These are phyloP conservation scores for Tuber magnatum DNA, from an alignment of 495 filamentous ascomycete genomes.

Conservation along the genomic window DNA sequence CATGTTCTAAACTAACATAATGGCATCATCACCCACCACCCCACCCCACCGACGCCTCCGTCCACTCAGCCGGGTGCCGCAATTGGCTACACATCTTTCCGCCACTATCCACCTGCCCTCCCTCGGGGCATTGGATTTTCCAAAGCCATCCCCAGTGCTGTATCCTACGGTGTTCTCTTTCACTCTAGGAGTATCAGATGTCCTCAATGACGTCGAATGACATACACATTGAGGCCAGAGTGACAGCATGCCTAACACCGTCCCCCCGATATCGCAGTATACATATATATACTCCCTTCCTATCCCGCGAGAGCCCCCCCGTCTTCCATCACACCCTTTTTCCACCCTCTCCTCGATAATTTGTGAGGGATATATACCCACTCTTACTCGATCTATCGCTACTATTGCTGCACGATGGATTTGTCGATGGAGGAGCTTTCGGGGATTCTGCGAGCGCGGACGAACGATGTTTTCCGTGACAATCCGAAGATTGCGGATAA, in stretches of 20 bases:
- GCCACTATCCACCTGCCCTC: background rate
- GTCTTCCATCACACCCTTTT: background rate
- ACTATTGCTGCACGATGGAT: background rate
- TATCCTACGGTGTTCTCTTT: background rate
- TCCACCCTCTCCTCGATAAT: background rate
- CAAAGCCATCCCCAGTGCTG: background rate
- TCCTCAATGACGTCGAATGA: background rate
- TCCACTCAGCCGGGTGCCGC: background rate
- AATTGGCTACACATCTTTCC: background rate
- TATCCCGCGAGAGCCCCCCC: background rate
- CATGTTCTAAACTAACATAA: background rate
- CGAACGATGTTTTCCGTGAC: constrained; percentile 20
- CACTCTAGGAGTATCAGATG: too few relatives aligned
- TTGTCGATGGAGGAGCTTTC: background rate
- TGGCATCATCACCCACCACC: background rate
- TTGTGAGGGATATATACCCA: background rate
- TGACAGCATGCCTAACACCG: background rate
- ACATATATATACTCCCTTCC: background rate
- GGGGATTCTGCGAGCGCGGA: background rate
- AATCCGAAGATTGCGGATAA: constrained; percentile 42
- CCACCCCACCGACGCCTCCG: background rate
- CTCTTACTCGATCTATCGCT: background rate
- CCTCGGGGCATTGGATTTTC: background rate
- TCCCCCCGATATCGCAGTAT: background rate
- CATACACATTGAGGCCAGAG: background rate